Evolutionary conservation across 78 protist genomes (phyloP).

Genomic region (Dictyostelium citrinum): DNA sequence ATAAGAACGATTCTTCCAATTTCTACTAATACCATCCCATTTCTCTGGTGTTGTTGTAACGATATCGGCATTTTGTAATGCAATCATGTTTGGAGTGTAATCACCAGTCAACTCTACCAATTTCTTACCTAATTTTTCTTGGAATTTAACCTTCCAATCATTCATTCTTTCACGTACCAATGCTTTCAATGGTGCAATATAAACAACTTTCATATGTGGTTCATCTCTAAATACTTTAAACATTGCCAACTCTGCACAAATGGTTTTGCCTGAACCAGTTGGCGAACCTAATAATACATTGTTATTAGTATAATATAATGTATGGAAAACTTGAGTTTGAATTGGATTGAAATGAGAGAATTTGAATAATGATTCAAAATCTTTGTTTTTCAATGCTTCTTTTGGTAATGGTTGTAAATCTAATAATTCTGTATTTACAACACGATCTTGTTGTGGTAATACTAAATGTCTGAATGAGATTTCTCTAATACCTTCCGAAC

Average conservation of each 20-base stretch:
- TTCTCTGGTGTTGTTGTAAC: conserved; percentile 99
- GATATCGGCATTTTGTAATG: conserved; percentile 92
- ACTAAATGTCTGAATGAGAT: conserved; percentile 88
- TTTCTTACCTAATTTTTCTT: conserved; percentile 78
- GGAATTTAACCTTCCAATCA: conserved; percentile 95
- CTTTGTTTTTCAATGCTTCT: conserved; percentile 82
- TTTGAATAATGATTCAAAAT: conserved; percentile 81
- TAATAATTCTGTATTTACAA: conserved; percentile 95
- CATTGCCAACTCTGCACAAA: conserved; percentile 98
- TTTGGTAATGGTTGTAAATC: conserved; percentile 94
- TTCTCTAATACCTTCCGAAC: conserved; percentile 81
- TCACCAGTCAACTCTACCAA: conserved; percentile 99
- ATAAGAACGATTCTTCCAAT: conserved; percentile 94
- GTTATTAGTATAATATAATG: conserved; percentile 94
- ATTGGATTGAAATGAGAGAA: conserved; percentile 98
- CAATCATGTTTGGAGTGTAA: conserved; percentile 93
- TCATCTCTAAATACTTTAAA: conserved; percentile 83
- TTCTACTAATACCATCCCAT: conserved; percentile 98
- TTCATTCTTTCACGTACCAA: conserved; percentile 98
- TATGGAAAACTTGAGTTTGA: conserved; percentile 96
- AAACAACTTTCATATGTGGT: conserved; percentile 91
- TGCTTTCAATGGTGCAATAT: conserved; percentile 99
- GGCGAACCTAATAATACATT: conserved; percentile 99
- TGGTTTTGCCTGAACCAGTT: conserved; percentile 99
- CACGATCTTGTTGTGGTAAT: conserved; percentile 92